Evolutionary conservation across 495 filamentous ascomycete species (phyloP).

Genomic region (Neurospora sp.): DNA sequence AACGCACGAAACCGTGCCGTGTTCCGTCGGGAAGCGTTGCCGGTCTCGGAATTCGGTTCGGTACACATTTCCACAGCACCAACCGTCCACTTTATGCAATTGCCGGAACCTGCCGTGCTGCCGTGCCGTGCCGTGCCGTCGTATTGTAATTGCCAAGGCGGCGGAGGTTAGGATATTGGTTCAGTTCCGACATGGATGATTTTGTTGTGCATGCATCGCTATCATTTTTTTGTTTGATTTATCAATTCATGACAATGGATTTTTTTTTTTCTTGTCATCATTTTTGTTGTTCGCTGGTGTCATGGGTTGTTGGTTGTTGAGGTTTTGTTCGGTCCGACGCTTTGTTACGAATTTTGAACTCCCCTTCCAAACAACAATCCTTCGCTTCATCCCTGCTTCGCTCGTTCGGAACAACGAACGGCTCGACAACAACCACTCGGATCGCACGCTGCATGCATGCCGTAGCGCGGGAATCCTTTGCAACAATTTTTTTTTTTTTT

Average conservation of each 20-base stretch:
- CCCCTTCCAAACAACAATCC: not conserved
- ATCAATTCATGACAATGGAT: not conserved
- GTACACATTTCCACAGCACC: not conserved
- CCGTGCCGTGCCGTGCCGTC: not conserved
- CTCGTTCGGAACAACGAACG: not conserved
- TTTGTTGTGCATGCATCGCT: not conserved
- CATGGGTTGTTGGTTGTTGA: not conserved
- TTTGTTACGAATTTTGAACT: not conserved
- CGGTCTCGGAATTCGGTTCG: not conserved
- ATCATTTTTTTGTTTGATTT: not conserved
- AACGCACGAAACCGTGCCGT: not conserved
- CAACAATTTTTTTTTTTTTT: not conserved
- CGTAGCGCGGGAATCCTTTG: not conserved
- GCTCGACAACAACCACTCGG: not conserved
- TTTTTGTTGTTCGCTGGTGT: not conserved
- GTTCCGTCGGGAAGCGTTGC: not conserved
- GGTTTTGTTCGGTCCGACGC: not conserved
- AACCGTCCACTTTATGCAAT: not conserved
- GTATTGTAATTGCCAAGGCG: not conserved
- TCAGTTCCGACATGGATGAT: not conserved
- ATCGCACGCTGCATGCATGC: not conserved
- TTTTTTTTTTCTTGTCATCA: not conserved
- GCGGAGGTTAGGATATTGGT: not conserved
- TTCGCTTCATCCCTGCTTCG: not conserved
- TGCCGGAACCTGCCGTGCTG: not conserved